phyloP scores from a whole-genome alignment of 441 rosid species.

The Rhodomyrtus psidioides region DNA sequence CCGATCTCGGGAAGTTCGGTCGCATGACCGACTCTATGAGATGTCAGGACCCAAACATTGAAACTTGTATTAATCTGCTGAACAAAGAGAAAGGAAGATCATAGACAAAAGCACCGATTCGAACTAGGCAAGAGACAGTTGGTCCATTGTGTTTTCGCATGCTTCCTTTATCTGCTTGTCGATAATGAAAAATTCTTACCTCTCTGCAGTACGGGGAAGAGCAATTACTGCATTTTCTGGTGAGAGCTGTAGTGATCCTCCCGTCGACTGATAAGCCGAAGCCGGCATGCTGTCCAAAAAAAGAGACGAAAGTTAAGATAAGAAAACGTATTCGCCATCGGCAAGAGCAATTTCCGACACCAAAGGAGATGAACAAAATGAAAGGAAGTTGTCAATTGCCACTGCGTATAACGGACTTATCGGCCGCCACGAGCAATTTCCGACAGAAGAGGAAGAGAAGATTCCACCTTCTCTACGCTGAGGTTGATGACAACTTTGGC shows the following conservation, averaged over 20 bases:
- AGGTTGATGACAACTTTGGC: constrained; percentile 42
- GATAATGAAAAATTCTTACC: constrained; percentile 20
- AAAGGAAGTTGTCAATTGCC: too few species aligned
- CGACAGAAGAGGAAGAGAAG: neutral
- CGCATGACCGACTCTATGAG: constrained; percentile 23
- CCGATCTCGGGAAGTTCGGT: constrained; percentile 51
- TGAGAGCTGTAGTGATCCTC: constrained; percentile 48
- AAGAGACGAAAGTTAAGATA: neutral
- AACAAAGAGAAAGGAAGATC: neutral
- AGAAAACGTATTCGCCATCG: neutral
- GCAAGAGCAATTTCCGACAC: neutral
- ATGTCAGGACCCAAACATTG: constrained; percentile 62
- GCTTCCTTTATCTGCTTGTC: neutral
- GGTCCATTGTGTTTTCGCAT: neutral
- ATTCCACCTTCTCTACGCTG: constrained; percentile 44
- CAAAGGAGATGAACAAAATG: neutral
- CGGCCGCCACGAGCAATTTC: neutral
- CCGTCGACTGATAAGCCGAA: constrained; percentile 84
- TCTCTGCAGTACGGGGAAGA: constrained; percentile 54
- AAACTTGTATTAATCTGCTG: constrained; percentile 63
- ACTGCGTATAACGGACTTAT: neutral
- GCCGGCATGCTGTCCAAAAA: constrained; percentile 58
- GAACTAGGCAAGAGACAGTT: neutral
- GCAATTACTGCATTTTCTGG: constrained; percentile 61
- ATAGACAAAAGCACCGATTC: neutral